Percentiles rank a stretch among this genome's conserved stretches.
Conservation (phyloP, 73 alveolate genomes). For the Stentor roeselii region DNA sequence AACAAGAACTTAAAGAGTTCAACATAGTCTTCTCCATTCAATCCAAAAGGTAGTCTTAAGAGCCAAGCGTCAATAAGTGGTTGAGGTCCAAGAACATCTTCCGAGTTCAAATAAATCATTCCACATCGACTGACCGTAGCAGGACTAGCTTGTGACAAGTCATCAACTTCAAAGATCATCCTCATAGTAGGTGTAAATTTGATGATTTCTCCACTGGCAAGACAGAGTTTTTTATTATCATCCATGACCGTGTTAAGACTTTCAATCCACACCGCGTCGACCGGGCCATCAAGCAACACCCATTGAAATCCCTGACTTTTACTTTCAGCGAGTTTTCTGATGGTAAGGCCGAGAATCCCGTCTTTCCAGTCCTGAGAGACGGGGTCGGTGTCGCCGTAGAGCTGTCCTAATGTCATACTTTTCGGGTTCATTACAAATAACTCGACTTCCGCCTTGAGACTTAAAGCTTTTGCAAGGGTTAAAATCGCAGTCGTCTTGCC, state of each 20-base stretch:
- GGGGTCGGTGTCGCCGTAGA: slow-evolving; percentile 93
- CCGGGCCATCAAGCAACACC: slow-evolving; percentile 98
- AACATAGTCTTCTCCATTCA: slow-evolving; percentile 31
- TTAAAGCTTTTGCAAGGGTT: slow-evolving; percentile 48
- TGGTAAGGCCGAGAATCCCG: slow-evolving; percentile 93
- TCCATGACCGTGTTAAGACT: slow-evolving; percentile 97
- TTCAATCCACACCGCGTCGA: slow-evolving; percentile 97
- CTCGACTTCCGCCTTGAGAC: slow-evolving; percentile 47
- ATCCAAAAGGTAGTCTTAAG: slow-evolving; percentile 56
- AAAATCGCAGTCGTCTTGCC: slow-evolving; percentile 90
- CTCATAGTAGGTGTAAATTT: slow-evolving; percentile 90
- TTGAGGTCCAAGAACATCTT: slow-evolving; percentile 85
- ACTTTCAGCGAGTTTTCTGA: slow-evolving; percentile 89
- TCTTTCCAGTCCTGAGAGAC: slow-evolving; percentile 96
- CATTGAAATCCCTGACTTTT: slow-evolving; percentile 77
- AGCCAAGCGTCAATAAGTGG: slow-evolving; percentile 85
- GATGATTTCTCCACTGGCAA: slow-evolving; percentile 96
- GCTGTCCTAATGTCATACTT: slow-evolving; percentile 85
- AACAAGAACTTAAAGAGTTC: slow-evolving; percentile 36
- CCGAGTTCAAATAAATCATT: slow-evolving; percentile 95
- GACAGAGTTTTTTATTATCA: slow-evolving; percentile 95
- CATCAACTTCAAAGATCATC: slow-evolving; percentile 97
- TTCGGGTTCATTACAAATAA: slow-evolving; percentile 91
- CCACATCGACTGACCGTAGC: slow-evolving; percentile 99
- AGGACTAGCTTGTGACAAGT: slow-evolving; percentile 95